Evolutionary conservation across 345 rosid genomes (phyloP).

Genomic region (Eucalyptus sp.): DNA sequence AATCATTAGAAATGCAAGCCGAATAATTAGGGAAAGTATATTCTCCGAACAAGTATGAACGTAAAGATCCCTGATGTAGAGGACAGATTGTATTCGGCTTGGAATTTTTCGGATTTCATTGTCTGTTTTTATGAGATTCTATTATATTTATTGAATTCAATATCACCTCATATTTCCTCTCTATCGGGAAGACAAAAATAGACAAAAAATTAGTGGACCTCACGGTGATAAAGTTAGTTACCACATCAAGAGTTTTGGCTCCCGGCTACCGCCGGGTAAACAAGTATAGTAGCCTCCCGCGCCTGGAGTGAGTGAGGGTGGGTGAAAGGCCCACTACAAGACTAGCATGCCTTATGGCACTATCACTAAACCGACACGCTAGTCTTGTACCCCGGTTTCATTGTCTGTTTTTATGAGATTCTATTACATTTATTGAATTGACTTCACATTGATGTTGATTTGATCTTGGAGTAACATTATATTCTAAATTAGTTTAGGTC

Average conservation of each 20-base stretch:
- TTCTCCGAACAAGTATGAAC: neutral
- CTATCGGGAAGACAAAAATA: accelerated
- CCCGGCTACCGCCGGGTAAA: accelerated
- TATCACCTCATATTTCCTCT: neutral
- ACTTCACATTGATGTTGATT: neutral
- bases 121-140: neutral
- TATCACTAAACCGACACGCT: too few species aligned
- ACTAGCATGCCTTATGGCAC: too few species aligned
- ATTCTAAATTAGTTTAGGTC: neutral
- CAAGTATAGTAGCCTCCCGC: accelerated
- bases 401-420: neutral
- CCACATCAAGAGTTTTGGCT: too few species aligned
- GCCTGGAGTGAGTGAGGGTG: too few species aligned
- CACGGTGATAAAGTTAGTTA: neutral
- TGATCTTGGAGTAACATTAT: neutral
- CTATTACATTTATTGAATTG: neutral
- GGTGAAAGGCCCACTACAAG: too few species aligned
- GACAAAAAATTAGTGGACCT: neutral
- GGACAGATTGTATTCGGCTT: neutral
- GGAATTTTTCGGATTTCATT: neutral
- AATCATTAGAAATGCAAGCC: neutral
- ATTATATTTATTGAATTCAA: neutral
- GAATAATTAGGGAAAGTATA: neutral
- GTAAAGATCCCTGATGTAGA: neutral
- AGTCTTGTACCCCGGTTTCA: neutral